Evolutionary conservation across 441 rosid genomes (phyloP).

Genomic region (Manihot esculenta): DNA sequence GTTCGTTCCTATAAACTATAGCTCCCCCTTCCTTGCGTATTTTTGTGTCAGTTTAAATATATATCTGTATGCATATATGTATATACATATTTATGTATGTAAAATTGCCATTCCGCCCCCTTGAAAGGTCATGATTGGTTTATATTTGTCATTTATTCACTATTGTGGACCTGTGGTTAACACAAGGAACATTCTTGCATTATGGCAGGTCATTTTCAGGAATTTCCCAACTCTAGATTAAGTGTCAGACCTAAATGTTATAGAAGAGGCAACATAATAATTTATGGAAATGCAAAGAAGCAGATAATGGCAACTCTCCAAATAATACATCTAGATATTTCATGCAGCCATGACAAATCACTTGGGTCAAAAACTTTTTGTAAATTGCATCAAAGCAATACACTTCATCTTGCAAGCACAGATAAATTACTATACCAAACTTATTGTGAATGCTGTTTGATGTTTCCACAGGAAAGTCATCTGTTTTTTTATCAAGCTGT

Average conservation of each 20-base stretch:
- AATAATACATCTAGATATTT: not conserved
- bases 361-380: conserved; percentile 1
- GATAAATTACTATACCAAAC: conserved; percentile 35
- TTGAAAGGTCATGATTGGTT: not conserved
- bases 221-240: not conserved
- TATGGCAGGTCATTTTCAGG: not conserved
- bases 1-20: no score
- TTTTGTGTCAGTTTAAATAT: no score
- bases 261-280: not conserved
- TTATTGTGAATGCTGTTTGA: conserved; percentile 20
- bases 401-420: conserved; percentile 8
- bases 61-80: no score
- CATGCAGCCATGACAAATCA: not conserved
- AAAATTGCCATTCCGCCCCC: not conserved
- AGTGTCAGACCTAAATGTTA: not conserved
- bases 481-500: conserved; percentile 24
- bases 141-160: not conserved
- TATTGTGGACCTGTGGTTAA: not conserved
- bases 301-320: not conserved
- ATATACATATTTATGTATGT: no score
- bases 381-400: conserved; percentile 5
- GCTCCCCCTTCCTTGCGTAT: no score
- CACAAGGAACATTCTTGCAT: not conserved
- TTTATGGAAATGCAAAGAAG: not conserved
- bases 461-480: conserved; percentile 22